Percentiles rank a stretch among this genome's conserved stretches.
These are phyloP conservation scores for Durusdinium trenchii DNA, from an alignment of 73 alveolate genomes.

Conservation along the genomic window DNA sequence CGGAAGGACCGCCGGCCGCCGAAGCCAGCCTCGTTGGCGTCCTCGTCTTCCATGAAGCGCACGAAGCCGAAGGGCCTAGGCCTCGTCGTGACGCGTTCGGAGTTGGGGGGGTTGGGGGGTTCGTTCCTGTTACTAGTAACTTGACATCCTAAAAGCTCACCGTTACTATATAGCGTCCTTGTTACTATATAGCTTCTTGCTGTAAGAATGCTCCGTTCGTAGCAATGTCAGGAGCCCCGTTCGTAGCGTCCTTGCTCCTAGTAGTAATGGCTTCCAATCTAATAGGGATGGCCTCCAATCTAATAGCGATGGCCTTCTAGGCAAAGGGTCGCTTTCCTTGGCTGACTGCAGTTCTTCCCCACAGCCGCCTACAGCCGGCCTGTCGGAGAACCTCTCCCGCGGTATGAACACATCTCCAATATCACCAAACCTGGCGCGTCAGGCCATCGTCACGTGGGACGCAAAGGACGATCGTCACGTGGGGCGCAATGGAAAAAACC, in stretches of 20 bases:
- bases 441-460: background rate
- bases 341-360: background rate
- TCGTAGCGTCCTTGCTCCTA: background rate
- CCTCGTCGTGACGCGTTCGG: background rate
- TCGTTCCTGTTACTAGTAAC: background rate
- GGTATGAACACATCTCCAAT: slow-evolving; percentile 88
- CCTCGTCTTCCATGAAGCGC: slow-evolving; percentile 47
- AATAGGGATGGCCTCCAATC: no score
- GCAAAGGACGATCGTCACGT: no score
- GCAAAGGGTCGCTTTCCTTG: background rate
- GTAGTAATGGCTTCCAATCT: no score
- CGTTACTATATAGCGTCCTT: background rate
- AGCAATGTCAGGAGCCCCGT: no score
- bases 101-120: background rate
- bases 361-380: background rate
- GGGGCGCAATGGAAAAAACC: no score
- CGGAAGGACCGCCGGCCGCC: no score
- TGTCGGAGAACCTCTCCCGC: slow-evolving; percentile 79
- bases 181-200: background rate
- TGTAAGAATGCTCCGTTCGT: no score
- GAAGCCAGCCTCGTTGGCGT: slow-evolving; percentile 87
- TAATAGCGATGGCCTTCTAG: background rate
- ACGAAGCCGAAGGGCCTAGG: slow-evolving; percentile 92
- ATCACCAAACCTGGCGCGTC: slow-evolving; percentile 50
- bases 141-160: background rate